Evolutionary conservation across 2,329 filamentous ascomycete genomes (phyloP).

Genomic region (Chaetoscypha palmicola): DNA sequence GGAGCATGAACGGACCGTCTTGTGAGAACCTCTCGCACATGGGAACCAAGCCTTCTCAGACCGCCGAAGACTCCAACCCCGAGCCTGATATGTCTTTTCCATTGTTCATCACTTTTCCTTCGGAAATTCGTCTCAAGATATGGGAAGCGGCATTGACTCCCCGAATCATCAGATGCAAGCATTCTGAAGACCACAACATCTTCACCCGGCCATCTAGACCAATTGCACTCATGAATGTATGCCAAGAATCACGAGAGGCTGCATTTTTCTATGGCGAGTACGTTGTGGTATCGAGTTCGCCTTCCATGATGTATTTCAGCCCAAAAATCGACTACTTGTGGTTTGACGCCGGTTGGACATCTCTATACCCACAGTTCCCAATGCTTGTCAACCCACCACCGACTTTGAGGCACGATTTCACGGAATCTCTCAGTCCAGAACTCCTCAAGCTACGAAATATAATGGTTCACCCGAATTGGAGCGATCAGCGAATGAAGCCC

Average conservation of each 20-base stretch:
- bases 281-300: neutral
- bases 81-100: neutral
- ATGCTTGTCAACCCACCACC: neutral
- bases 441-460: constrained; percentile 14
- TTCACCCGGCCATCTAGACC: constrained; percentile 3
- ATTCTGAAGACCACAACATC: neutral
- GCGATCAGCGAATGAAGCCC: constrained; percentile 12
- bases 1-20: too few species aligned
- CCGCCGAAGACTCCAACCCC: too few species aligned
- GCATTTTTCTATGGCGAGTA: constrained; percentile 8
- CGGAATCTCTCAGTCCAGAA: constrained; percentile 13
- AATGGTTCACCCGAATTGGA: constrained; percentile 23
- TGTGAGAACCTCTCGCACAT: too few species aligned
- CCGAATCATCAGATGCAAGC: constrained; percentile 10
- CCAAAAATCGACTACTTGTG: constrained; percentile 13
- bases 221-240: constrained; percentile 2
- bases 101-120: neutral
- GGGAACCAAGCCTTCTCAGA: too few species aligned
- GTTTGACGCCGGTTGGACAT: constrained; percentile 20
- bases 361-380: neutral
- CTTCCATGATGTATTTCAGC: constrained; percentile 6
- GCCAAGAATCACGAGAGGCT: constrained; percentile 6
- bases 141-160: constrained; percentile 11
- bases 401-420: constrained; percentile 8
- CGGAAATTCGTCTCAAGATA: constrained; percentile 12